Evolutionary conservation across 176 grass and related monocot species (phyloP).

Genomic region (Oropetium thomaeum): DNA sequence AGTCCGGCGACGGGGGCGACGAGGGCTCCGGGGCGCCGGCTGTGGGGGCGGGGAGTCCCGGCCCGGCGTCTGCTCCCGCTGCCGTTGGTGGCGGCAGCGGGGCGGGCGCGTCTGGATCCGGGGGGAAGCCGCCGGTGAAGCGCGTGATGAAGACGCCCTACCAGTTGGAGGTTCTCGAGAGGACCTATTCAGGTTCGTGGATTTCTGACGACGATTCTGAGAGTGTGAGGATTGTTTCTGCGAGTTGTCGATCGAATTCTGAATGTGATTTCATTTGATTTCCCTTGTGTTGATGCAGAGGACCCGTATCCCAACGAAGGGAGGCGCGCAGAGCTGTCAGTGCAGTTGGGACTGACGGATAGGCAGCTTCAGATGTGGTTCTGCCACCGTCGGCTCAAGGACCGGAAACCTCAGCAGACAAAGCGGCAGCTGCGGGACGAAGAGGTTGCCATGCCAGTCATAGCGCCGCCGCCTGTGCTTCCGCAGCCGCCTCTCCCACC

Average conservation of each 20-base stretch:
- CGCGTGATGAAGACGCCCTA: conserved; percentile 98
- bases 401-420: conserved; percentile 45
- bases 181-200: conserved; percentile 67
- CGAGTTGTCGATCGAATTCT: neutral
- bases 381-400: conserved; percentile 89
- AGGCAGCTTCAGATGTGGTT: conserved; percentile 99
- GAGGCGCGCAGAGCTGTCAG: conserved; percentile 58
- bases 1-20: conserved; percentile 57
- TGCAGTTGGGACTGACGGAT: conserved; percentile 65
- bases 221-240: neutral
- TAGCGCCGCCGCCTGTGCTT: conserved; percentile 32
- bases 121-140: conserved; percentile 54
- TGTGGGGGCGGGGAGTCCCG: conserved; percentile 23
- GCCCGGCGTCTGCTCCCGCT: neutral
- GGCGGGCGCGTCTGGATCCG: conserved; percentile 41
- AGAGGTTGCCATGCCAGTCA: conserved; percentile 32
- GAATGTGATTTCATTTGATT: conserved; percentile 18
- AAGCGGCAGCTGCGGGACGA: conserved; percentile 54
- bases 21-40: conserved; percentile 29
- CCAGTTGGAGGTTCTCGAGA: conserved; percentile 87
- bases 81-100: conserved; percentile 29
- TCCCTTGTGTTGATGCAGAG: conserved; percentile 45
- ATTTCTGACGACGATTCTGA: neutral
- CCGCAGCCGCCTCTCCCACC: conserved; percentile 34
- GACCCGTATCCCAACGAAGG: conserved; percentile 66